A percentile compares a stretch with the other conserved stretches of the same genome.
Conservation (phyloP, 192 early-diverging fungal genomes). For the Mortierella antarctica region DNA sequence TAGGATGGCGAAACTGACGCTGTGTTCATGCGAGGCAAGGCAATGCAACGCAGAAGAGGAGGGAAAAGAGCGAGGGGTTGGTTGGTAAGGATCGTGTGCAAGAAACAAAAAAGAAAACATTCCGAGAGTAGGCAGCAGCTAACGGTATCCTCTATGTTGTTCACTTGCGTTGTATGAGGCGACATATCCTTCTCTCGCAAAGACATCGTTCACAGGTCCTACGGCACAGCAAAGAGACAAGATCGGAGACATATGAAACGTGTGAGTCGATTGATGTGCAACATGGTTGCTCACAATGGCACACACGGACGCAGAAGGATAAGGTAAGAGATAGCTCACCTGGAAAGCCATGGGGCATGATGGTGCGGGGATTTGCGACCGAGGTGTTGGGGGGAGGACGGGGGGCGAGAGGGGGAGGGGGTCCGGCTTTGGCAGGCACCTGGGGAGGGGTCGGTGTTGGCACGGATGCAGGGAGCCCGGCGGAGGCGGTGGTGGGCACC, state of each 20-base stretch:
- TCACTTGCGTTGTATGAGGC: constrained; percentile 73
- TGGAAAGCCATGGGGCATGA: constrained; percentile 49
- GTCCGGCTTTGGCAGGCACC: neutral
- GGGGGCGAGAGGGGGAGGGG: constrained; percentile 18
- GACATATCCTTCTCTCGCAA: constrained; percentile 76
- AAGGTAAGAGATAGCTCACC: constrained; percentile 8
- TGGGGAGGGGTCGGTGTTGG: constrained; percentile 11
- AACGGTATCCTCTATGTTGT: neutral
- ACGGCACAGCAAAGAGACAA: constrained; percentile 6
- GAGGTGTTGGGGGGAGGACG: constrained; percentile 14
- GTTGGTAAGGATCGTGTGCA: neutral
- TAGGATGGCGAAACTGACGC: constrained; percentile 56
- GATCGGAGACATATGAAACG: neutral
- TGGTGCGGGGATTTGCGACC: constrained; percentile 24
- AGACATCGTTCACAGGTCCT: constrained; percentile 82
- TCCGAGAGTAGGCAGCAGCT: neutral
- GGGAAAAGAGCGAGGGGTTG: neutral
- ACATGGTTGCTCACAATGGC: neutral
- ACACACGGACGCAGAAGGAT: neutral
- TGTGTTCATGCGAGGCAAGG: neutral
- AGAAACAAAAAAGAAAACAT: neutral
- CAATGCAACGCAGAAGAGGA: neutral
- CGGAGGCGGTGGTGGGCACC: neutral
- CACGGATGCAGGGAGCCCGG: constrained; percentile 6
- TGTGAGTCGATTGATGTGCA: neutral